Evolutionary conservation across 495 filamentous ascomycete species (phyloP).

Genomic region (Xylaria nigripes): DNA sequence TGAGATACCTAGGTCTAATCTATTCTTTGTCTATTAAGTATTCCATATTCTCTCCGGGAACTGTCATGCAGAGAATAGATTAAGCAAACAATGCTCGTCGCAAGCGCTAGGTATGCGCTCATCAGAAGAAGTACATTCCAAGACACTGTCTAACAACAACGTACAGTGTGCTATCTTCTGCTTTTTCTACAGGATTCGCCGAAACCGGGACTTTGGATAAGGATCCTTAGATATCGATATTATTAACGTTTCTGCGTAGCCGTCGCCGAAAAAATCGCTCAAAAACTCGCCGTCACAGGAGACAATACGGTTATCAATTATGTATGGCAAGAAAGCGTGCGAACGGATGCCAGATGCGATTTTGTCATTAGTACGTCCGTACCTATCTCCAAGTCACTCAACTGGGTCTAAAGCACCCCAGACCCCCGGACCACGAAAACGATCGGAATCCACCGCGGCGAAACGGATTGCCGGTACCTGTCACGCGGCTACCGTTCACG

Average conservation of each 20-base stretch:
- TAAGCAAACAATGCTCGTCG: background rate
- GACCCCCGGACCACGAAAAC: constrained; percentile 15
- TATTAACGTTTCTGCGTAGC: constrained; percentile 2
- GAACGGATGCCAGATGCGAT: background rate
- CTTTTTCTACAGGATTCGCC: constrained; percentile 2
- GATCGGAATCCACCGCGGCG: constrained; percentile 13
- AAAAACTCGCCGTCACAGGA: constrained; percentile 1
- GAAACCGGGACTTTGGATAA: constrained; percentile 9
- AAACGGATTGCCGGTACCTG: constrained; percentile 5
- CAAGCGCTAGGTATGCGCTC: no score
- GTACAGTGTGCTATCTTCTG: constrained; percentile 4
- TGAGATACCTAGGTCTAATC: background rate
- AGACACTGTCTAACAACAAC: background rate
- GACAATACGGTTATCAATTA: background rate
- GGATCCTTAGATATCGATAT: constrained; percentile 1
- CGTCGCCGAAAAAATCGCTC: constrained; percentile 11
- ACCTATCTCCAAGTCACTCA: constrained; percentile 5
- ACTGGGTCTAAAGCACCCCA: constrained; percentile 4
- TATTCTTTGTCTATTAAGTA: no score
- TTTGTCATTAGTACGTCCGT: background rate
- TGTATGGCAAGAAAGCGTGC: background rate
- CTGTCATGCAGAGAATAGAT: no score
- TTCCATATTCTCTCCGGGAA: no score
- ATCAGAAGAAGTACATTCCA: background rate
- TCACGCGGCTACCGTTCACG: constrained; percentile 11